phyloP scores from a whole-genome alignment of 2,329 filamentous ascomycete species.

The Cryphonectria nitschkei region DNA sequence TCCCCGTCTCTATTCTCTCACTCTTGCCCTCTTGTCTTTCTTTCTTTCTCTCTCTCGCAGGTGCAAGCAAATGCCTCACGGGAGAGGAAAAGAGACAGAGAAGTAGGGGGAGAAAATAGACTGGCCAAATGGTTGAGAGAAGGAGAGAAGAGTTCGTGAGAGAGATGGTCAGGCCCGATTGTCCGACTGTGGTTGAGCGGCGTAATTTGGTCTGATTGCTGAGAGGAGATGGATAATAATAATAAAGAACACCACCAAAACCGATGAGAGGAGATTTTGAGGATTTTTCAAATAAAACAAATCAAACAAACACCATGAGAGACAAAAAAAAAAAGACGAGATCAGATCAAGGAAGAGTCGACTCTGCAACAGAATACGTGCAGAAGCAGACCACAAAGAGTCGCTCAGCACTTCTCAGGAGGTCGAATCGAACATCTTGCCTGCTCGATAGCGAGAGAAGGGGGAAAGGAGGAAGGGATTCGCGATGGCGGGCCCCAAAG shows the following conservation, averaged over 20 bases:
- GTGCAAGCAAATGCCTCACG: constrained; percentile 44
- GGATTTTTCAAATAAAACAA: constrained; percentile 12
- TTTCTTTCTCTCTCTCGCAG: constrained; percentile 38
- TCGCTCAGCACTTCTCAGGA: constrained; percentile 57
- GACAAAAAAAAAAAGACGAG: constrained; percentile 41
- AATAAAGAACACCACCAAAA: background rate
- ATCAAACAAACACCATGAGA: constrained; percentile 29
- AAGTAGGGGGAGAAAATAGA: constrained; percentile 18
- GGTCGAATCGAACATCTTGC: constrained; percentile 58
- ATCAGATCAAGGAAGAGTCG: constrained; percentile 27
- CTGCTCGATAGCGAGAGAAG: constrained; percentile 54
- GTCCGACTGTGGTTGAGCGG: constrained; percentile 30
- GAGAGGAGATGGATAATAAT: background rate
- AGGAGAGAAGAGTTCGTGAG: constrained; percentile 29
- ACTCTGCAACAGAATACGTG: constrained; percentile 33
- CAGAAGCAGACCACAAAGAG: constrained; percentile 59
- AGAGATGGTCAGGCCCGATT: constrained; percentile 16
- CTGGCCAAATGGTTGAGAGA: too few species aligned
- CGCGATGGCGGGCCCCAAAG: constrained; percentile 36
- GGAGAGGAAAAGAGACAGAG: constrained; percentile 29
- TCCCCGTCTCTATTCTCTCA: constrained; percentile 29
- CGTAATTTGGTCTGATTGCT: constrained; percentile 18
- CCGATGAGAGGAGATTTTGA: constrained; percentile 24
- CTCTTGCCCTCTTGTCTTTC: constrained; percentile 31
- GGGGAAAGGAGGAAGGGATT: constrained; percentile 38